Evolutionary conservation across 2,329 filamentous ascomycete genomes (phyloP), one percentile per base, ranked within the genome.

Genomic region (Ascocoryne sarcoides): DNA sequence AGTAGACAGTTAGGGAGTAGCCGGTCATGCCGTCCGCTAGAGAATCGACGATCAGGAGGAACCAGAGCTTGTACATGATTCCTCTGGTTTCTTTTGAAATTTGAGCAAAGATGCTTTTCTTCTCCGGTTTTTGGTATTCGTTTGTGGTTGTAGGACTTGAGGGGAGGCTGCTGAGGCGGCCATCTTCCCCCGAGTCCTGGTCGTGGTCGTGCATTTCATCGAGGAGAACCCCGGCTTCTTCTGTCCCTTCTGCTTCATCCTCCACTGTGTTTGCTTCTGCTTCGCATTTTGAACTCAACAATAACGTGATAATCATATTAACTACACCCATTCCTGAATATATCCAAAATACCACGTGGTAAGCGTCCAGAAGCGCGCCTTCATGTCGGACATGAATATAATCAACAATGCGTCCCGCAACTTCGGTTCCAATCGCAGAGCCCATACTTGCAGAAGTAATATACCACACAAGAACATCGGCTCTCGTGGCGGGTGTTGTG

Each of bases 11-110:
- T 20, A 77, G 50, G 1, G 72, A 66, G 49, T 73, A 71, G 3
- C 65, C 67, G n/a, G 71, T 69, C 74, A 82, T 82, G 17, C 78
- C 77, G 49, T 82, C 77, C 10, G 78, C 75, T 8, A 82, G 64
- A 2, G 75, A 77, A 59, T 83, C 79, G 17, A 82, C 64, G 16
- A 71, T 69, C 8, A 84, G 66, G 5, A 83, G 67, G 43, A 79
- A 70, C 75, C 78, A 82, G 3, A 83, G 63, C 37, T 75, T 74
- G 57, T 73, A 74, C 70, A 82, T 79, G 52, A 76, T 67, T 2
- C 64, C 66, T 10, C 71, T 66, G 0, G 78, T 80, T 10, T 70
- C 61, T 1, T 61, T 56, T 0, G 78, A 82, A 37, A 82, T 79
- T 45, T 75, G 65, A 1, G 70, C 61, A 29, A 76, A 63, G 37